Base-by-base conservation (phyloP, 2,329 filamentous ascomycete species). In the Aspergillus neotritici region DNA sequence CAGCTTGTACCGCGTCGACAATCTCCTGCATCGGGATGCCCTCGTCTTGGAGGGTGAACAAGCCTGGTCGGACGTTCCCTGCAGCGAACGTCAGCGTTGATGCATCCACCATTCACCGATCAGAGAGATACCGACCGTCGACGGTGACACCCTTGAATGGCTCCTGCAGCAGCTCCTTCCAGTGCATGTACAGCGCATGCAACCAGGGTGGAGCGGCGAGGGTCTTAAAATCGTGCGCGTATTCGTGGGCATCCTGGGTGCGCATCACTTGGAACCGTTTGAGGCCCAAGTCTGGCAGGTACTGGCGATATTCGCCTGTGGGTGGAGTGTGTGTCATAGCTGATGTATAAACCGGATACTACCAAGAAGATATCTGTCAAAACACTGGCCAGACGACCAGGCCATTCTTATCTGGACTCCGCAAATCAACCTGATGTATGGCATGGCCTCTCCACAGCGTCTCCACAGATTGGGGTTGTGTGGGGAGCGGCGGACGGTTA, bases 111-210 rank as follows among this genome's bases (percentile, higher is more conserved):
- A 31, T 6, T 3, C 10, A 2, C 12, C 14, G 4, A 15, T 11
- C 21, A 14, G 33, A 12, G 13, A 3, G 31, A 32, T 9, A 51
- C 65, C 21, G 65, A 74, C 84, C 85, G 50, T 88, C 82, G 9
- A 65, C 79, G 0, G 85, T 87, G 14, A 89, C 70, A 16, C 85
- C 85, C 55, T 77, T 80, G 61, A 79, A 88, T 0, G 85, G 84
- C 64, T 87, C 83, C 43, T 79, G 60, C 28, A 66, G 66, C 7
- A 83, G 60, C 29, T 74, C 67, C 37, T 69, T 60, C 80, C 80
- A 83, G 57, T 82, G 77, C 48, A 71, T 58, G 44, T 79, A 82
- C 15, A 84, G 62, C 0, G 68, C 77, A 53, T 83, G 74, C 12
- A 87, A 66, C 83, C 83, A 87, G 1, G 84, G 83, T 0, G 84